These are phyloP conservation scores for Arabidopsis suecica DNA, from an alignment of 345 rosid species.

Conservation along the genomic window DNA sequence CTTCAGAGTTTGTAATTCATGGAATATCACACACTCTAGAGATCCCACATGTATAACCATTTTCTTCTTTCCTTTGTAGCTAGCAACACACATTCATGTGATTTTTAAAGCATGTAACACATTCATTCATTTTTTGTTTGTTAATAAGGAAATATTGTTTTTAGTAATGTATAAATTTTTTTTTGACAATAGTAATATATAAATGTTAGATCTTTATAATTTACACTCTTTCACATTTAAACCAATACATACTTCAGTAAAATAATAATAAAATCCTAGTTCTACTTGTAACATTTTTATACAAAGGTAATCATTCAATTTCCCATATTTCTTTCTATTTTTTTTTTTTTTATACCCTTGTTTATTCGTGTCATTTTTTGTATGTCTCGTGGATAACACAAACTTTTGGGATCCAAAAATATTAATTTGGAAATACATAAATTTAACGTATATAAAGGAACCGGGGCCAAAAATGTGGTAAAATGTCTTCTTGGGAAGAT, in stretches of 20 bases:
- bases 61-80: constrained; percentile 4
- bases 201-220: too few species aligned
- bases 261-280: too few species aligned
- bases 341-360: too few species aligned
- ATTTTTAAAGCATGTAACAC: too few species aligned
- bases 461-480: constrained; percentile 12
- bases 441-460: background rate
- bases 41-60: constrained; percentile 22
- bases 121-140: background rate
- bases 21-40: constrained; percentile 59
- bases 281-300: background rate
- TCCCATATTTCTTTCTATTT: background rate
- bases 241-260: too few species aligned
- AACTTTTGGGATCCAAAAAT: background rate
- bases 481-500: constrained; percentile 20
- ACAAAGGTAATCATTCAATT: background rate
- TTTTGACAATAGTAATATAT: too few species aligned
- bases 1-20: constrained; percentile 59
- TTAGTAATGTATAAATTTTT: too few species aligned
- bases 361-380: background rate
- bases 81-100: background rate
- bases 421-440: background rate
- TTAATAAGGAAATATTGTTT: background rate
- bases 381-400: background rate
- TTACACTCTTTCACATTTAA: too few species aligned